Base-by-base conservation (phyloP, 2,329 filamentous ascomycete genomes). In the Fusarium vanettenii region DNA sequence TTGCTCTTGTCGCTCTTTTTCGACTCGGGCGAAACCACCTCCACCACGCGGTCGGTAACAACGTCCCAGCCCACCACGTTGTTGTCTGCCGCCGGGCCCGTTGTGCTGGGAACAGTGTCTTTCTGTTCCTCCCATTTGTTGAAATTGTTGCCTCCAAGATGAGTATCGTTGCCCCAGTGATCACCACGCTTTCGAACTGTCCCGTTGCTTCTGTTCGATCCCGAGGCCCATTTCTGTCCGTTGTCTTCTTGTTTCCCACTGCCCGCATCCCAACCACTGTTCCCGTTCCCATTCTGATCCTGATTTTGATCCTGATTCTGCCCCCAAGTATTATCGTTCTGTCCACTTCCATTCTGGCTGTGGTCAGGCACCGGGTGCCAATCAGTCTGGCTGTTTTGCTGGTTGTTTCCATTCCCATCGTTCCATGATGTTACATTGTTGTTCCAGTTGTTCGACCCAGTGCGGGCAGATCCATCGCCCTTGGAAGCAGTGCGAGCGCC, bases 91-190 rank as follows among this genome's bases (percentile, higher is more conserved):
- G 64, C 41, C 39, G 57, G 70, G 14, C 63, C 74, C 20, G 63
- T 35, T 31, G 67, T 64, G 56, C 64, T 75, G 27, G 45, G 61
- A 4, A 48, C 62, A n/a, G 27, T 55, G 48, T 57, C 66, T 25
- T 63, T 72, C 25, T 59, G 45, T 14, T 64, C 67, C 2, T 48
- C n/a, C 66, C 63, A 71, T 56, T 31, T 31, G 29, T 31, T 31
- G 29, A 11, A 31, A 10, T 9, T 29, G 27, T 22, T 50, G 50
- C 18, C 50, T 35, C 52, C 62, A 22, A 64, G 72, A 43, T 27
- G 72, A 5, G 75, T 78, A 25, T 78, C 77, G 4, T 59, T 5
- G 5, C 75, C 76, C 77, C 77, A 79, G 10, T 79, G 76, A 20
- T 55, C 69, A 31, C 69, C 76, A 6, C 37, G 45, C 60, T 39